phyloP scores from a whole-genome alignment of 371 early-diverging fungal species.

The Circinella minor region DNA sequence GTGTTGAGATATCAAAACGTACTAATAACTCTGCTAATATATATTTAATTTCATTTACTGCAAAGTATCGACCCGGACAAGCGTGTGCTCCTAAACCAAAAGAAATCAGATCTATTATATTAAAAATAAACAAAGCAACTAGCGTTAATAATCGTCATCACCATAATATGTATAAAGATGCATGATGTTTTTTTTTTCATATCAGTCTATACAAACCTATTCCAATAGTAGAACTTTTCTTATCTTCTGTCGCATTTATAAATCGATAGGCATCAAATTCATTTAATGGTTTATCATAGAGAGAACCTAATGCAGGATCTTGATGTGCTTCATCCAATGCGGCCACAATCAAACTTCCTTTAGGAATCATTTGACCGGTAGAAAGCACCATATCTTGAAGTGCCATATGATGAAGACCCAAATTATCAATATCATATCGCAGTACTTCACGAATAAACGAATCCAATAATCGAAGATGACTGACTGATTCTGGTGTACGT shows the following conservation, averaged over 20 bases:
- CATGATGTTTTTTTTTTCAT: too few relatives aligned
- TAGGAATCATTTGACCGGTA: slow-evolving; percentile 47
- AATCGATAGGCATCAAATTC: slow-evolving; percentile 39
- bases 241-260: slow-evolving; percentile 11
- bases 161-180: too few relatives aligned
- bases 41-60: slow-evolving; percentile 52
- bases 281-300: slow-evolving; percentile 15
- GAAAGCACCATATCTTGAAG: slow-evolving; percentile 38
- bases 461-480: slow-evolving; percentile 44
- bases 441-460: slow-evolving; percentile 57
- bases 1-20: slow-evolving; percentile 28
- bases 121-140: too few relatives aligned
- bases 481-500: slow-evolving; percentile 34
- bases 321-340: slow-evolving; percentile 32
- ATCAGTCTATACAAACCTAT: neutral
- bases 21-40: slow-evolving; percentile 33
- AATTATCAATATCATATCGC: slow-evolving; percentile 33
- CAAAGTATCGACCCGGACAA: slow-evolving; percentile 59
- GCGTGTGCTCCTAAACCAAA: slow-evolving; percentile 48
- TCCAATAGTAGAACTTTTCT: slow-evolving; percentile 23
- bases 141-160: too few relatives aligned
- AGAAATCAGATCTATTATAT: slow-evolving; percentile 4
- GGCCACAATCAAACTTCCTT: slow-evolving; percentile 36
- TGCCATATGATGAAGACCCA: slow-evolving; percentile 42
- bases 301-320: slow-evolving; percentile 7